Evolutionary conservation across 1,139 yeast genomes (phyloP).

Genomic region (Suhomyces kunorum): DNA sequence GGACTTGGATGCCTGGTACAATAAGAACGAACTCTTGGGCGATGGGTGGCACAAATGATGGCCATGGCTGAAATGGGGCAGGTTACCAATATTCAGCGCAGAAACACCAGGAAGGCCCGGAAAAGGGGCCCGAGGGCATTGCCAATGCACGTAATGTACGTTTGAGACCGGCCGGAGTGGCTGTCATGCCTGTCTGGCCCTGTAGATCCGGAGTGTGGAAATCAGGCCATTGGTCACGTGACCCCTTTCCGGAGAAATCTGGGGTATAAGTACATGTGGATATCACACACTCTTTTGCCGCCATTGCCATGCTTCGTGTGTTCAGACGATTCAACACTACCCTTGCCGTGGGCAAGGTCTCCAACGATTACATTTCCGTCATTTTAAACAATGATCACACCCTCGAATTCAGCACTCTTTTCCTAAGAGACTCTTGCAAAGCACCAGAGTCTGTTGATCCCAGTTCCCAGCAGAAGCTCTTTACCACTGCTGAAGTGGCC

Average conservation of each 20-base stretch:
- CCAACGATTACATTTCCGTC: constrained; percentile 25
- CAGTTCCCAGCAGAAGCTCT: constrained; percentile 60
- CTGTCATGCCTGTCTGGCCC: too few species aligned
- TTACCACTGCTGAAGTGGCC: constrained; percentile 59
- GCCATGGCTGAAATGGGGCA: too few species aligned
- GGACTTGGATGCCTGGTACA: constrained; percentile 12
- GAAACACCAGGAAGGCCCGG: too few species aligned
- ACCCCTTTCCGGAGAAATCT: constrained; percentile 3
- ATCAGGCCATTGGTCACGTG: constrained; percentile 5
- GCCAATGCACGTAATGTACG: too few species aligned
- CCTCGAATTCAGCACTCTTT: constrained; percentile 53
- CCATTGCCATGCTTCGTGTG: constrained; percentile 4
- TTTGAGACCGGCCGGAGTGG: too few species aligned
- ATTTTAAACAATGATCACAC: constrained; percentile 23
- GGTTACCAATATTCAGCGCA: too few species aligned
- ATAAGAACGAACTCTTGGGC: constrained; percentile 8
- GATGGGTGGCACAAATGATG: background rate
- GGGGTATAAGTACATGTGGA: constrained; percentile 1
- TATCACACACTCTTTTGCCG: background rate
- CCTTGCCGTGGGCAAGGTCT: constrained; percentile 14
- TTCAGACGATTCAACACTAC: constrained; percentile 12
- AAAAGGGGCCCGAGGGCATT: too few species aligned
- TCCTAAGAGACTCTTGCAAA: constrained; percentile 66
- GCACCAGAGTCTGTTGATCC: constrained; percentile 54
- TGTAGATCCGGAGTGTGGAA: background rate